Evolutionary conservation across 2,329 filamentous ascomycete genomes (phyloP).

Genomic region (Aureobasidium sp.): DNA sequence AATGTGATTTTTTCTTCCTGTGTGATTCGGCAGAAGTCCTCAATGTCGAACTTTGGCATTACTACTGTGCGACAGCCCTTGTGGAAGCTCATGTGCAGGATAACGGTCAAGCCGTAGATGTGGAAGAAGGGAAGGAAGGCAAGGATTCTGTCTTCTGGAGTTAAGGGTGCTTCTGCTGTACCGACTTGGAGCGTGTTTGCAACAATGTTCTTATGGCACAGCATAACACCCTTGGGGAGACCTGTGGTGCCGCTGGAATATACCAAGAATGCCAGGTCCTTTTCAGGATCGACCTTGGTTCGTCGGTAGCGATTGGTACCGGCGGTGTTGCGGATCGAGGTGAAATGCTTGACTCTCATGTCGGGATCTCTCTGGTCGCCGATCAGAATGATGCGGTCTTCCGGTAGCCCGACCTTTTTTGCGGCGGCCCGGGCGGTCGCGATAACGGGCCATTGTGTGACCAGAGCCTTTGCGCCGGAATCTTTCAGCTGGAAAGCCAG

Average conservation of each 20-base stretch:
- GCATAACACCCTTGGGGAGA: conserved; percentile 82
- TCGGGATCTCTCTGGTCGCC: conserved; percentile 59
- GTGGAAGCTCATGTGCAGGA: conserved; percentile 63
- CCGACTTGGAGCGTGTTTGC: conserved; percentile 53
- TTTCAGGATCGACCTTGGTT: conserved; percentile 57
- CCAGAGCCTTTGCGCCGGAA: conserved; percentile 64
- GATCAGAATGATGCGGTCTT: conserved; percentile 67
- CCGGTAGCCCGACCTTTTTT: conserved; percentile 59
- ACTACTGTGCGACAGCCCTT: conserved; percentile 61
- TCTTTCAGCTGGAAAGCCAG: conserved; percentile 78
- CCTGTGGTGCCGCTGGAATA: conserved; percentile 90
- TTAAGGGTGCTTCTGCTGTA: conserved; percentile 44
- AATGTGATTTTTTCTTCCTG: conserved; percentile 71
- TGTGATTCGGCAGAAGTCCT: conserved; percentile 68
- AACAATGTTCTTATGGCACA: conserved; percentile 77
- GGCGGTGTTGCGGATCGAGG: conserved; percentile 58
- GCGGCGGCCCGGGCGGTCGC: conserved; percentile 61
- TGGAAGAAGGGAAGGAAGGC: conserved; percentile 86
- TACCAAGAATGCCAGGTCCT: conserved; percentile 75
- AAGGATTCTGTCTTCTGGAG: conserved; percentile 58
- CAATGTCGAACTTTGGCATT: conserved; percentile 74
- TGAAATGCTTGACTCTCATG: conserved; percentile 63
- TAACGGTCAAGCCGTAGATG: conserved; percentile 72
- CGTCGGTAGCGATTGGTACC: conserved; percentile 53
- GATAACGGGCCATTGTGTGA: conserved; percentile 65